Base-by-base conservation (phyloP, 2,329 filamentous ascomycete genomes). In the Fusarium xyrophilum region DNA sequence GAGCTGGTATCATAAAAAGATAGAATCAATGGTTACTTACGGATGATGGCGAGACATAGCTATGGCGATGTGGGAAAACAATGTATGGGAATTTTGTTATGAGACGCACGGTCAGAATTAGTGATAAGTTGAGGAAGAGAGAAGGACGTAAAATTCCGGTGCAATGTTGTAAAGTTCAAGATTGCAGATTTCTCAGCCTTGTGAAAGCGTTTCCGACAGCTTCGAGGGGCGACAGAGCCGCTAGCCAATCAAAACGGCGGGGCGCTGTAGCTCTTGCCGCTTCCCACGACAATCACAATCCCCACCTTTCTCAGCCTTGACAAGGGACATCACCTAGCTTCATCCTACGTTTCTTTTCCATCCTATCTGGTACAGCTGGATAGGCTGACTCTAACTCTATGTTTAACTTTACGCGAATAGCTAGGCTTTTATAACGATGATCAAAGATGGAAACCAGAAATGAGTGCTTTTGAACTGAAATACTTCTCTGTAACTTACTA, bases 21-120 rank as follows among this genome's bases (percentile, higher is more conserved):
- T 30, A 50, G 21, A 42, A 60, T 35, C 7, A 17, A 35, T 35
- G 7, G 23, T 27, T 51, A 84, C 88, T 84, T 85, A 92, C 90
- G 94, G 94, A 80, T 97, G 93, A 86, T 97, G 93, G 83, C 93
- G 93, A 77, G 93, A 97, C 93, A 96, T 96, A 77, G 36, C 85
- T 76, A 65, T n/a, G 52, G 28, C 19, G 36, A 54, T 56, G 56
- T 47, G 52, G 38, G 33, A 33, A 52, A 40, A 50, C 12, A 25
- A n/a, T 38, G 10, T 36, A 14, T 50, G 52, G 52, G 53, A 17
- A n/a, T 58, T 44, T 19, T 19, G 25, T 32, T 30, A 25, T 13
- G n/a, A 23, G 36, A 21, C 25, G n/a, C 12, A 38, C 30, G 50
- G 62, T 57, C 23, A 40, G 36, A 19, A 46, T 35, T 48, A 23